Percentiles rank a stretch among this genome's conserved stretches.
Evolutionary conservation across 2,329 filamentous ascomycete species (phyloP).

Genomic region (Trichophyton schoenleinii): DNA sequence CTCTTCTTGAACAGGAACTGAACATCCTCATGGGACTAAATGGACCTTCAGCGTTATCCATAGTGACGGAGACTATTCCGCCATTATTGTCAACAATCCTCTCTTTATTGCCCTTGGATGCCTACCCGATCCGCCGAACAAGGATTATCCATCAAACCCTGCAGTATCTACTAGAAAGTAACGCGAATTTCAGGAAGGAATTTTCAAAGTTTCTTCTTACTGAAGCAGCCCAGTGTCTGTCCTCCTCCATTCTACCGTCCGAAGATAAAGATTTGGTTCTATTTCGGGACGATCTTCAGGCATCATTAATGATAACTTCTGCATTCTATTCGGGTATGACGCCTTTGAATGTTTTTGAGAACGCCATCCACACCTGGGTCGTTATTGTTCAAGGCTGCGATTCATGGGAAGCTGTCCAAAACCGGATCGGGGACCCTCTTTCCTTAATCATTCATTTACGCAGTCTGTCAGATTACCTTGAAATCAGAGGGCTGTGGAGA

Average conservation of each 20-base stretch:
- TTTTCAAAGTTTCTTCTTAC: slow-evolving; percentile 18
- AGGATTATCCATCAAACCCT: slow-evolving; percentile 26
- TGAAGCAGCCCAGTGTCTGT: slow-evolving; percentile 17
- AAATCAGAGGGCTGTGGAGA: slow-evolving; percentile 44
- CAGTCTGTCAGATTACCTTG: slow-evolving; percentile 44
- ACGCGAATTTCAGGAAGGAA: slow-evolving; percentile 17
- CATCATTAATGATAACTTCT: slow-evolving; percentile 25
- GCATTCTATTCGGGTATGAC: slow-evolving; percentile 26
- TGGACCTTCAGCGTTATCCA: slow-evolving; percentile 18
- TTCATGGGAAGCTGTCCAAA: slow-evolving; percentile 31
- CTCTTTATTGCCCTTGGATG: slow-evolving; percentile 21
- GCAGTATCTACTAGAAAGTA: slow-evolving; percentile 25
- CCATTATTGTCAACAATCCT: slow-evolving; percentile 23
- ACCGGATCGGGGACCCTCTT: slow-evolving; percentile 39
- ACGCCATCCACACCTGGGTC: slow-evolving; percentile 25
- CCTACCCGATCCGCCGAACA: slow-evolving; percentile 27
- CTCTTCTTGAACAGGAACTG: slow-evolving; percentile 29
- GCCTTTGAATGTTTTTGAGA: slow-evolving; percentile 17
- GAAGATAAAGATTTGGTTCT: slow-evolving; percentile 20
- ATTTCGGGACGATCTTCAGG: slow-evolving; percentile 21
- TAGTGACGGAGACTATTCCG: slow-evolving; percentile 20
- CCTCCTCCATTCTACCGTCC: slow-evolving; percentile 14
- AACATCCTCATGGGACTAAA: slow-evolving; percentile 23
- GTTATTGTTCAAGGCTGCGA: slow-evolving; percentile 34
- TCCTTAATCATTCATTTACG: slow-evolving; percentile 41